Conservation (phyloP, 345 rosid species). For the Litchi chinensis region DNA sequence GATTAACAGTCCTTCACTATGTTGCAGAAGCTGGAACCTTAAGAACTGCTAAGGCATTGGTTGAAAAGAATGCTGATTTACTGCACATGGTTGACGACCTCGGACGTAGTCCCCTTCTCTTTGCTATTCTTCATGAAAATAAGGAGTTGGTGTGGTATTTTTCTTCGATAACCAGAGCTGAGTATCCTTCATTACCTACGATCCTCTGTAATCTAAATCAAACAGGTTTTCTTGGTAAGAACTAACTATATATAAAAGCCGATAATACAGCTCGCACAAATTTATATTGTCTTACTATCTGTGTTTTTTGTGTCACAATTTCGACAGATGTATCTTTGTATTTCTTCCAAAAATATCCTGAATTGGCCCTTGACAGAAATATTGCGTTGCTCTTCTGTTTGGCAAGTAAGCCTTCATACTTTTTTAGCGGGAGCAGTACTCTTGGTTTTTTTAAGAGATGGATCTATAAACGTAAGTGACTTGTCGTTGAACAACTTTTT, state of each 20-base stretch:
- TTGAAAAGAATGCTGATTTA: background rate
- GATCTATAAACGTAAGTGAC: background rate
- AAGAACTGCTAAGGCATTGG: background rate
- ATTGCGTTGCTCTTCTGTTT: background rate
- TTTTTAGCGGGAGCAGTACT: background rate
- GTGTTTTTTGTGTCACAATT: background rate
- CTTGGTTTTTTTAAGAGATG: background rate
- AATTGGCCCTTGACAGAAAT: background rate
- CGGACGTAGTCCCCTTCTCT: background rate
- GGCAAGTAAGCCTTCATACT: background rate
- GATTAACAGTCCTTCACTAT: background rate
- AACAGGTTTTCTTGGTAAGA: background rate
- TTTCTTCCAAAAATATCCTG: background rate
- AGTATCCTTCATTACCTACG: background rate
- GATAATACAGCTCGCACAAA: background rate
- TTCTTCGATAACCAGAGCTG: background rate
- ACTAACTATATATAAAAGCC: background rate
- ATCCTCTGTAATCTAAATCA: background rate
- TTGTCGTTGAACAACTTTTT: background rate
- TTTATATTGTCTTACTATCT: background rate
- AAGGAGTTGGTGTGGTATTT: background rate
- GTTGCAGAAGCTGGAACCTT: background rate
- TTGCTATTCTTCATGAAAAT: fast-evolving
- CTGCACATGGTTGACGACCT: background rate
- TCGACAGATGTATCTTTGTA: background rate